Evolutionary conservation across 2,329 filamentous ascomycete species (phyloP).

Genomic region (Aphanoascus verrucosus): DNA sequence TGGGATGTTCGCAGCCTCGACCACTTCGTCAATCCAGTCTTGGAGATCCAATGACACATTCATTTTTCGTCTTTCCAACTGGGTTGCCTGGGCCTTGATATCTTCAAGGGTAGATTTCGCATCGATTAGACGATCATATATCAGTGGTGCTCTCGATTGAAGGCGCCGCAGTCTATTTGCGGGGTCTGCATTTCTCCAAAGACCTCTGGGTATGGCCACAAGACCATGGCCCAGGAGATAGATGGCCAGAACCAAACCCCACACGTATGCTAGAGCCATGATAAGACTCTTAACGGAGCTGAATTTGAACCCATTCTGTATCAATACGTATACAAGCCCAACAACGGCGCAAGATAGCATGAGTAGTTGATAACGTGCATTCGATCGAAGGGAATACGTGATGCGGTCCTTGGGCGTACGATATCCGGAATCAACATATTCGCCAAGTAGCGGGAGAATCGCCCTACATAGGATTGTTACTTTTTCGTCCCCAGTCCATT

Average conservation of each 20-base stretch:
- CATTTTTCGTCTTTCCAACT: slow-evolving; percentile 69
- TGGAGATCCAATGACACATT: slow-evolving; percentile 64
- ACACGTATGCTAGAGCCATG: slow-evolving; percentile 91
- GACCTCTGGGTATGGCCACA: slow-evolving; percentile 72
- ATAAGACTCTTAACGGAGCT: slow-evolving; percentile 68
- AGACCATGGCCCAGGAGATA: slow-evolving; percentile 97
- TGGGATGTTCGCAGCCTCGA: slow-evolving; percentile 60
- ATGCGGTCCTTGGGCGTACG: slow-evolving; percentile 72
- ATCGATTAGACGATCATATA: slow-evolving; percentile 82
- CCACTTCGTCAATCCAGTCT: slow-evolving; percentile 94
- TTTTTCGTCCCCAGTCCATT: background rate
- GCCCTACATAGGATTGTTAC: slow-evolving; percentile 45
- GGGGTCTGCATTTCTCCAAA: slow-evolving; percentile 70
- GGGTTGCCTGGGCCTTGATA: slow-evolving; percentile 67
- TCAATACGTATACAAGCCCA: slow-evolving; percentile 72
- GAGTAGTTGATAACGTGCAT: slow-evolving; percentile 79
- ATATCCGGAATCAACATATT: slow-evolving; percentile 91
- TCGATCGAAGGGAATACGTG: slow-evolving; percentile 73
- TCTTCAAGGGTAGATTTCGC: slow-evolving; percentile 68
- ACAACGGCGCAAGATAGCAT: slow-evolving; percentile 59
- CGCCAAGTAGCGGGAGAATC: slow-evolving; percentile 82
- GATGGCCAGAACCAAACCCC: slow-evolving; percentile 82
- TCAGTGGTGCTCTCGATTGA: slow-evolving; percentile 65
- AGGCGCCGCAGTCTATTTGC: slow-evolving; percentile 62
- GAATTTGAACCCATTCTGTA: slow-evolving; percentile 63